Evolutionary conservation across 257 asterid species (phyloP), one percentile per base, ranked within the genome.

Genomic region (Capsicum rhomboideum): DNA sequence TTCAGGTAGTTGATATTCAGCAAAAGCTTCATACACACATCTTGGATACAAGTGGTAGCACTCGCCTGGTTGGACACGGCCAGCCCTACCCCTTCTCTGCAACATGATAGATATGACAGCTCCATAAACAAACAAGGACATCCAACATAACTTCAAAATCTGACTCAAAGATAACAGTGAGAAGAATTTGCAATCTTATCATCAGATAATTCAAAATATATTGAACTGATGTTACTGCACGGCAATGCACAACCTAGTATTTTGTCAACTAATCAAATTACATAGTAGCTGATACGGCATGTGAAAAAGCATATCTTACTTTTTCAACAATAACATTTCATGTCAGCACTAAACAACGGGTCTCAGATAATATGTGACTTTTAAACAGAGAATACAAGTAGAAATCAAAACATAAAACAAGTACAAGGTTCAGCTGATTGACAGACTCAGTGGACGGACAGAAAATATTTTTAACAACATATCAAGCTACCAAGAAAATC

Each of bases 41-140:
- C 83, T 90, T 44, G 99, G 99, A 82, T 96, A 96, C 78, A 96
- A 85, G 88, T 96, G 98, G 93, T 93, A 96, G 91, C 99, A 94
- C 89, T 92, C 99, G 16, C 98, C 99, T 59, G 99, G 94, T 88
- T 92, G 98, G 89, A 96, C 99, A 59, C 99, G 97, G n/a, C 99
- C 99, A 82, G 99, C 97, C 88, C 99, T 92, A 71, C 99, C 99
- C 90, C 95, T 90, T 90, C 99, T 94, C 99, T 96, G 98, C 86
- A 90, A 84, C 84, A 89, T 50, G 58, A 50, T 23, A 75, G 61
- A 49, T 16, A 49, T 75, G 58, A 49, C 80, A 49, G 61, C 20
- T 75, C 50, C 81, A 23, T 75, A 46, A 75, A 14, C 8, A 75
- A 75, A 23, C 42, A 23, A 49, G 9, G 49, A 75, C 81, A 75